Conservation (phyloP, 2,329 filamentous ascomycete genomes). For the Paecilomyces sp. region DNA sequence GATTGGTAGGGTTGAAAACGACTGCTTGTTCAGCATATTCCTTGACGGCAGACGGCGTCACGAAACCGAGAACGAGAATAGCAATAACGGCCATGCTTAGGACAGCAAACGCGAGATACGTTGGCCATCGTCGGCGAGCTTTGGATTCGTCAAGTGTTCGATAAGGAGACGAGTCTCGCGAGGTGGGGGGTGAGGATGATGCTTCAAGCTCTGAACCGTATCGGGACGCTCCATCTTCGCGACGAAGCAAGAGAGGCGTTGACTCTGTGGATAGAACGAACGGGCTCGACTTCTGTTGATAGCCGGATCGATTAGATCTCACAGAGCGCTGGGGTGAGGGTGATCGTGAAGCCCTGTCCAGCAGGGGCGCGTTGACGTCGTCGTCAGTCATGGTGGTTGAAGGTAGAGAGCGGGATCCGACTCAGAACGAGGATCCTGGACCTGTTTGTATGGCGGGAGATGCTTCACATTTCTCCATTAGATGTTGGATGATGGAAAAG, state of each 20-base stretch:
- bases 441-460: background rate
- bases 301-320: constrained; percentile 6
- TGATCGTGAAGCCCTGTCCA: constrained; percentile 16
- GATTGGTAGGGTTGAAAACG: constrained; percentile 71
- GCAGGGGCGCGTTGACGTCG: constrained; percentile 24
- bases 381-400: constrained; percentile 27
- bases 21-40: constrained; percentile 79
- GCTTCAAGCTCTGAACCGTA: constrained; percentile 22
- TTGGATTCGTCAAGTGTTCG: constrained; percentile 12
- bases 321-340: constrained; percentile 13
- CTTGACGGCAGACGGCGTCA: constrained; percentile 71
- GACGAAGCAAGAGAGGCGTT: constrained; percentile 33
- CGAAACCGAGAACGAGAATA: constrained; percentile 73
- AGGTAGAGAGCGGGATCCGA: background rate
- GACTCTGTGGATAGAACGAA: constrained; percentile 35
- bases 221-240: constrained; percentile 21
- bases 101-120: constrained; percentile 62
- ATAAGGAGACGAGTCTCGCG: constrained; percentile 11
- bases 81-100: constrained; percentile 57
- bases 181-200: constrained; percentile 14
- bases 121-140: constrained; percentile 60
- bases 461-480: background rate
- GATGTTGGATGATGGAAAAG: background rate
- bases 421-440: constrained; percentile 4
- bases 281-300: constrained; percentile 12